Base-by-base conservation (phyloP, 768 basidiomycete genomes). In the Suillus paluster region DNA sequence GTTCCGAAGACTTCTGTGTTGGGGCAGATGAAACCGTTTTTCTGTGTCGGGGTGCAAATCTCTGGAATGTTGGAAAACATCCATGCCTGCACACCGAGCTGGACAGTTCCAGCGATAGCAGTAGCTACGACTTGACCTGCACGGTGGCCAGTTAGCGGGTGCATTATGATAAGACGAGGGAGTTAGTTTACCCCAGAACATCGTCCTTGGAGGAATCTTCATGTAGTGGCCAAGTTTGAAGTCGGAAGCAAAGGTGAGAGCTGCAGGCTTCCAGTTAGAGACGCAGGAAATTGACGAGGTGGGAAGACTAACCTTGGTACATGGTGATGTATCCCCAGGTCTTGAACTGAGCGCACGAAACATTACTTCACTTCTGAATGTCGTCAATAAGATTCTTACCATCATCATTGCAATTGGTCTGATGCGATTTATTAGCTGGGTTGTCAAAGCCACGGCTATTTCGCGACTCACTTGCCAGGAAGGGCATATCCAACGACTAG, bases 331-430 rank as follows among this genome's bases (percentile, higher is more conserved):
- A 90, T 11, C 85, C 87, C 76, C 83, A 89, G 6, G 83, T 88
- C 77, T 88, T 88, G 79, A 87, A 89, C 80, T 21, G 78, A 38
- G 36, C 23, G 17, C 21, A 25, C 5, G 17, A 38, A 25, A 3
- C 5, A 70, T 60, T 45, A 75, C 56, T 53, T 70, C 68, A 21
- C 19, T 17, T n/a, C 34, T 12, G 3, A 15, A 25, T 27, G 7
- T 12, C 4, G 12, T 12, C 21, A 34, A 50, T 30, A 15, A 17
- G n/a, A 45, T 30, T 34, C 64, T 45, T 27, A 67, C 66, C 84
- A 90, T 85, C 89, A 91, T 89, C 84, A 89, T 86, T 3, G 90
- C 89, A 62, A 90, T 82, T 5, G 91, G 89, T 61, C 82, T 58
- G 17, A 25, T 19, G 23, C 10, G 10, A 55, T 39, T 55, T 19